Evolutionary conservation across 768 basidiomycete genomes (phyloP).

Genomic region (Boletus coccyginus): DNA sequence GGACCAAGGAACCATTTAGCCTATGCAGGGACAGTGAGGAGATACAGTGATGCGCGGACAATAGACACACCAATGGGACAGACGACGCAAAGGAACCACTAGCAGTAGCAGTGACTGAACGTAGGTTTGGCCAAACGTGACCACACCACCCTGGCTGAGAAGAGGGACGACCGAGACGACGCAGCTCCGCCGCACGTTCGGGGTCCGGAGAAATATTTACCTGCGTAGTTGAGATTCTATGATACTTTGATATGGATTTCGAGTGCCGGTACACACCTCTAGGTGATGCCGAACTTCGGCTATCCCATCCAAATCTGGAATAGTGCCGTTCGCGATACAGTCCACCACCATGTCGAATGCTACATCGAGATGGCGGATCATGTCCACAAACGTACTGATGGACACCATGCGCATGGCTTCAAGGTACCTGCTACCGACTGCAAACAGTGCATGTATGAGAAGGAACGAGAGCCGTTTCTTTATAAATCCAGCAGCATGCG

Average conservation of each 20-base stretch:
- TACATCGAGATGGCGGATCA: slow-evolving; percentile 7
- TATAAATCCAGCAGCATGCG: neutral
- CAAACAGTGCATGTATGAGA: slow-evolving; percentile 4
- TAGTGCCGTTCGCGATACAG: slow-evolving; percentile 8
- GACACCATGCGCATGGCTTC: slow-evolving; percentile 1
- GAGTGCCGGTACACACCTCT: neutral
- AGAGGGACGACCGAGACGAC: slow-evolving; percentile 10
- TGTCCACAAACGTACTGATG: slow-evolving; percentile 9
- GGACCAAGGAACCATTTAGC: slow-evolving; percentile 13
- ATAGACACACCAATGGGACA: neutral
- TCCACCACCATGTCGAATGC: slow-evolving; percentile 9
- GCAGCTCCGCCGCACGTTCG: slow-evolving; percentile 7
- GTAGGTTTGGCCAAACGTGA: slow-evolving; percentile 10
- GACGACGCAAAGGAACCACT: slow-evolving; percentile 16
- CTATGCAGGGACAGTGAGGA: neutral
- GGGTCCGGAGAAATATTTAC: slow-evolving; percentile 5
- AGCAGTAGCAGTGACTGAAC: neutral
- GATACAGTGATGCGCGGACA: too few species aligned
- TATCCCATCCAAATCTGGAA: slow-evolving; percentile 1
- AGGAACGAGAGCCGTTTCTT: slow-evolving; percentile 5
- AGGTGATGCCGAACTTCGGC: slow-evolving; percentile 2
- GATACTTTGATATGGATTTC: neutral
- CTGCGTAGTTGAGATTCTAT: neutral
- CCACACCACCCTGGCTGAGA: slow-evolving; percentile 15
- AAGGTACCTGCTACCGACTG: neutral